Evolutionary conservation across 2,329 filamentous ascomycete species (phyloP).

Genomic region (Aspergillus sp.): DNA sequence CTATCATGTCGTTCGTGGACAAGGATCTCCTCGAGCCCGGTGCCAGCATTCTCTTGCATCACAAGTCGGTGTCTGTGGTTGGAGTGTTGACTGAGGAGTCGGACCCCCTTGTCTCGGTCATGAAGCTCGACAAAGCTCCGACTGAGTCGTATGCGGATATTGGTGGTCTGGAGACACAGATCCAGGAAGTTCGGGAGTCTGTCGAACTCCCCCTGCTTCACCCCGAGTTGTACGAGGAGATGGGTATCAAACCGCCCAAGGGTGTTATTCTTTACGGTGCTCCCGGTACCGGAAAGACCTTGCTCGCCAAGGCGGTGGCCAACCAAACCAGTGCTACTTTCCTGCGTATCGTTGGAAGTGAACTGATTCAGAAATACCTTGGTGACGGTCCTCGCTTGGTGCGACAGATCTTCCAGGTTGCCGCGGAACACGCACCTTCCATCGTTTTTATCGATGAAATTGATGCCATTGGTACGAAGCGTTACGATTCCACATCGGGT

Average conservation of each 20-base stretch:
- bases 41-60: slow-evolving; percentile 89
- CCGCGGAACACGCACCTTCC: slow-evolving; percentile 90
- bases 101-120: slow-evolving; percentile 92
- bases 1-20: slow-evolving; percentile 99
- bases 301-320: slow-evolving; percentile 93
- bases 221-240: slow-evolving; percentile 97
- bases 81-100: slow-evolving; percentile 95
- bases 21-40: slow-evolving; percentile 97
- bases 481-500: slow-evolving; percentile 95
- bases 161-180: slow-evolving; percentile 90
- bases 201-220: slow-evolving; percentile 93
- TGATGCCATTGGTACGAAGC: slow-evolving; percentile 97
- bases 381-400: slow-evolving; percentile 93
- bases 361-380: slow-evolving; percentile 97
- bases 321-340: slow-evolving; percentile 99
- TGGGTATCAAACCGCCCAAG: slow-evolving; percentile 99
- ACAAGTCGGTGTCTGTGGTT: slow-evolving; percentile 97
- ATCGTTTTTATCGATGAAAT: slow-evolving; percentile 99
- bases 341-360: slow-evolving; percentile 92
- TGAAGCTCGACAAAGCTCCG: slow-evolving; percentile 98
- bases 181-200: slow-evolving; percentile 95
- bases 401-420: slow-evolving; percentile 85
- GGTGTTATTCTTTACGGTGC: slow-evolving; percentile 98
- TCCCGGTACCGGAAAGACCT: slow-evolving; percentile 93
- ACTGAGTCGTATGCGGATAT: slow-evolving; percentile 99